Base-by-base conservation (phyloP, 2,329 filamentous ascomycete species). In the Rosellinia necatrix region DNA sequence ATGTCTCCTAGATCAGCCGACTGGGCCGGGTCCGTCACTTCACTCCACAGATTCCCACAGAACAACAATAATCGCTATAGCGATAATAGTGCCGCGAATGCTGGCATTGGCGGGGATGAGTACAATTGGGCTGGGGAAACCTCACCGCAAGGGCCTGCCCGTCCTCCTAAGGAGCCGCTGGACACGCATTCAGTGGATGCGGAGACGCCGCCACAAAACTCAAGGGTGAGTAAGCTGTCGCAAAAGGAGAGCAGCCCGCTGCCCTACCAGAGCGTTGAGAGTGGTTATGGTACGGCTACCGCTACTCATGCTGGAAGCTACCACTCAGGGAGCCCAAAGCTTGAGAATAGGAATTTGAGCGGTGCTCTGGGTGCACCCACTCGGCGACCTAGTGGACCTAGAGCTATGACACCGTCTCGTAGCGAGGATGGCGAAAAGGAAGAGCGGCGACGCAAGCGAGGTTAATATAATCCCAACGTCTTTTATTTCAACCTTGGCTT, bases 101-200 rank as follows among this genome's bases (percentile, higher is more conserved):
- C 67, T 13, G 67, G 64, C 56, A 60, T 70, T 2, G 69, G 70
- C 8, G 72, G 72, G 19, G 76, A 81, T 37, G 77, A 81, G 62
- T 81, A 71, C 49, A 60, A 66, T 29, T 70, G 67, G 65, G 59
- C 53, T 29, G 61, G 75, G 70, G 68, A 72, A 9, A 70, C 76
- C 0, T 81, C 81, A 1, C 74, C 79, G n/a, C 68, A 70, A 6
- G 78, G 73, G 2, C 84, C 84, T 1, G 81, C 82, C 1, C 78
- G 82, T 3, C 85, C 85, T 30, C 84, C 84, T 4, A 88, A 88
- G 73, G 84, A 87, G 71, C 81, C 83, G 0, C 70, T 87, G 0
- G 81, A 80, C 4, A 70, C 67, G 32, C 66, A 70, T 4, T 72
- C 70, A 10, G 64, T 47, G 49, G 58, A 51, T 21, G 67, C 62